Evolutionary conservation across 2,329 filamentous ascomycete species (phyloP).

Genomic region (Colletotrichum lindemuthianum): DNA sequence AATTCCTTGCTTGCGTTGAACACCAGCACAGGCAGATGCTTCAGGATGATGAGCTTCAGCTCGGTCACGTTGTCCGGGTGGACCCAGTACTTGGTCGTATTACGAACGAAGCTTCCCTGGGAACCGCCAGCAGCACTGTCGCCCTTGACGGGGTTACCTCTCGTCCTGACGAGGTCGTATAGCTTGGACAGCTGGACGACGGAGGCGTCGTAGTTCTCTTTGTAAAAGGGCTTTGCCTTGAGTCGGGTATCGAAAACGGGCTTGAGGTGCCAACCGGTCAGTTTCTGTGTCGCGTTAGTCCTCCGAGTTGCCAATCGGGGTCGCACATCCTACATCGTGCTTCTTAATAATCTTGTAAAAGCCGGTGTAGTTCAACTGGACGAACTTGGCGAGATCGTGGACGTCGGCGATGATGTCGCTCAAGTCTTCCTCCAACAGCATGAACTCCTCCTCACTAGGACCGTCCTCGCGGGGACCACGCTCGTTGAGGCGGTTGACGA

Average conservation of each 20-base stretch:
- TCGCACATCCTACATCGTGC: constrained; percentile 77
- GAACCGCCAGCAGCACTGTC: constrained; percentile 90
- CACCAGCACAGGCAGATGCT: constrained; percentile 95
- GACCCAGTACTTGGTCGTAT: constrained; percentile 99
- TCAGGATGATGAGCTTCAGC: constrained; percentile 95
- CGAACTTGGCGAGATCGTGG: constrained; percentile 97
- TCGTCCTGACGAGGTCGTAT: constrained; percentile 92
- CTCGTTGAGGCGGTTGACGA: constrained; percentile 79
- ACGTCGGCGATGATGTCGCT: constrained; percentile 99
- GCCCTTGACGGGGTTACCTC: constrained; percentile 91
- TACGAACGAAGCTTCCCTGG: constrained; percentile 94
- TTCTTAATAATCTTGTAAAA: constrained; percentile 99
- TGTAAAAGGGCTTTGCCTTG: constrained; percentile 97
- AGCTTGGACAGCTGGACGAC: constrained; percentile 94
- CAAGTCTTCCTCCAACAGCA: constrained; percentile 91
- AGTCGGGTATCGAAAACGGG: constrained; percentile 96
- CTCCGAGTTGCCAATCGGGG: not conserved
- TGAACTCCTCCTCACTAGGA: constrained; percentile 90
- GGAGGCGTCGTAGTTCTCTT: constrained; percentile 97
- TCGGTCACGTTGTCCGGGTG: constrained; percentile 98
- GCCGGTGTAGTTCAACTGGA: constrained; percentile 97
- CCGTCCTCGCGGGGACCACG: constrained; percentile 65
- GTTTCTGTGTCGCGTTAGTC: constrained; percentile 70
- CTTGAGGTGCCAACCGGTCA: constrained; percentile 90
- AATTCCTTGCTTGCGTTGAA: constrained; percentile 99